phyloP scores from a whole-genome alignment of 768 basidiomycete species.

The Leccinum disarticulatum region DNA sequence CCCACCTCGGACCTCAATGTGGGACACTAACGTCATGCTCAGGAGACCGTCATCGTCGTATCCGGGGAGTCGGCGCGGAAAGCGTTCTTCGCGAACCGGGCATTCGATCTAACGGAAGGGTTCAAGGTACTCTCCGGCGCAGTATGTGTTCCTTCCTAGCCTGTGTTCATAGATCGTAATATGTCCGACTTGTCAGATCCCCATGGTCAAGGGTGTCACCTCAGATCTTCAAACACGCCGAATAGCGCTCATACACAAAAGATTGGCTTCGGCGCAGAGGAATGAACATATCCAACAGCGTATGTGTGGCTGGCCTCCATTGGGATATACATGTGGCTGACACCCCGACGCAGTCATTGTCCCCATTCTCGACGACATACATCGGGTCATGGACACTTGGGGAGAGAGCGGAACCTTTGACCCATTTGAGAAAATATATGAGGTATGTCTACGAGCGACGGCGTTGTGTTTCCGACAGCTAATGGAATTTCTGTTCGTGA shows the following conservation, averaged over 20 bases:
- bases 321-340: slow-evolving; percentile 4
- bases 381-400: slow-evolving; percentile 62
- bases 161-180: slow-evolving; percentile 18
- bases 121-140: slow-evolving; percentile 79
- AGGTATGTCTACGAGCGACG: slow-evolving; percentile 41
- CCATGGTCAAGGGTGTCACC: slow-evolving; percentile 74
- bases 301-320: slow-evolving; percentile 36
- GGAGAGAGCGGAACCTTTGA: slow-evolving; percentile 63
- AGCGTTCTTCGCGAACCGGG: slow-evolving; percentile 67
- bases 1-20: slow-evolving; percentile 11
- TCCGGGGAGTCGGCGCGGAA: slow-evolving; percentile 71
- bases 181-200: slow-evolving; percentile 48
- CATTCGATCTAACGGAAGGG: slow-evolving; percentile 74
- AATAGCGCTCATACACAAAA: slow-evolving; percentile 69
- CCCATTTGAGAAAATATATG: slow-evolving; percentile 70
- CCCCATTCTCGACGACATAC: slow-evolving; percentile 62
- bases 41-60: slow-evolving; percentile 75
- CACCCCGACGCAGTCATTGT: slow-evolving; percentile 54
- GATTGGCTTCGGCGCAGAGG: slow-evolving; percentile 61
- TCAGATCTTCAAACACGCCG: slow-evolving; percentile 62
- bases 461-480: not conserved
- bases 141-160: slow-evolving; percentile 42
- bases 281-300: slow-evolving; percentile 59
- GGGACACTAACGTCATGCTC: slow-evolving; percentile 19
- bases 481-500: not conserved